A percentile compares a stretch with the other conserved stretches of the same genome.
These are phyloP conservation scores for Tetrahymena elliotti DNA, from an alignment of 73 alveolate species.

Conservation along the genomic window DNA sequence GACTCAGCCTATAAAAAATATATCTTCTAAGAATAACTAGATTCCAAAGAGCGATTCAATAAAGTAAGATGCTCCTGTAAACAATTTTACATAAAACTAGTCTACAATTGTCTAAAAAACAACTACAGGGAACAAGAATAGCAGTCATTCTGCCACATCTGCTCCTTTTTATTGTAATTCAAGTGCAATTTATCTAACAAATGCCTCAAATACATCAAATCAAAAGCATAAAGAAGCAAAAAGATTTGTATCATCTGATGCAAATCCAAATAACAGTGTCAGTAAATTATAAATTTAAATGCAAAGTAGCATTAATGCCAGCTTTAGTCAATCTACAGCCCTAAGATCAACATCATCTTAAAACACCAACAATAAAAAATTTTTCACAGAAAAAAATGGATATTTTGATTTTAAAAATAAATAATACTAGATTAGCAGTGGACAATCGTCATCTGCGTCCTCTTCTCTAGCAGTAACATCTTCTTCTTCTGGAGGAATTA, in stretches of 20 bases:
- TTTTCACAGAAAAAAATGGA: not conserved
- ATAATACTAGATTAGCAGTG: not conserved
- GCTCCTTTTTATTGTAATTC: not conserved
- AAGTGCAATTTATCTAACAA: not conserved
- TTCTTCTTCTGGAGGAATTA: not conserved
- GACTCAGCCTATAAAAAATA: not conserved
- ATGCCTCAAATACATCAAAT: not conserved
- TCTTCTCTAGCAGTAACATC: not conserved
- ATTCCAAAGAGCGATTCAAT: not conserved
- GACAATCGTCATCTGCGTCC: not conserved
- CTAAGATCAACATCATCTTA: not conserved
- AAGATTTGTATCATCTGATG: not conserved
- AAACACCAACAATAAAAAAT: not conserved
- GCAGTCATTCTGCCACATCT: not conserved
- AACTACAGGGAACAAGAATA: not conserved
- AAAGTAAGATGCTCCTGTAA: not conserved
- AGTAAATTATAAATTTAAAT: not conserved
- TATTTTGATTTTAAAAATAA: not conserved
- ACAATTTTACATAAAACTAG: not conserved
- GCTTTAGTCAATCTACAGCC: not conserved
- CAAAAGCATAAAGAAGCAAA: not conserved
- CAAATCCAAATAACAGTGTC: not conserved
- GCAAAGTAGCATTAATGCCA: not conserved
- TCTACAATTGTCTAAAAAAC: not conserved
- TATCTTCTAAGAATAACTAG: not conserved